These are phyloP conservation scores for Sordariomycetes sp. DNA, from an alignment of 2,329 filamentous ascomycete species.

Conservation along the genomic window DNA sequence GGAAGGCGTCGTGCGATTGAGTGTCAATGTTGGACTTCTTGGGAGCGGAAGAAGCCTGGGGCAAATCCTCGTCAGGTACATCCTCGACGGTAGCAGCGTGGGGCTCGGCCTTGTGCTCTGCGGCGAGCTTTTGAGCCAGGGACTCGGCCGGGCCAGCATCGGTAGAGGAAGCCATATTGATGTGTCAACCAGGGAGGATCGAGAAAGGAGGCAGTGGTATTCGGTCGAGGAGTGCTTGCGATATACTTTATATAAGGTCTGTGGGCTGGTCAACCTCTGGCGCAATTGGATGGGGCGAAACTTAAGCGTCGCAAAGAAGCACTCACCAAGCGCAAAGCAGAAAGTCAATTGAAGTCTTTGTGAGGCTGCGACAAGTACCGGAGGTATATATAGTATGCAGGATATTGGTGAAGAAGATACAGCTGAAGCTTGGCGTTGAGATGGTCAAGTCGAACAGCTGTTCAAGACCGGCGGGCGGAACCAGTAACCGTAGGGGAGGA, in stretches of 20 bases:
- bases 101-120: conserved; percentile 50
- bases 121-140: conserved; percentile 52
- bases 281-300: no score
- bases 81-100: conserved; percentile 70
- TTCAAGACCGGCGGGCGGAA: conserved; percentile 24
- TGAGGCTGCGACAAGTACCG: no score
- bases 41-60: conserved; percentile 21
- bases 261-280: no score
- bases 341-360: no score
- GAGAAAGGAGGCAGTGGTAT: background rate
- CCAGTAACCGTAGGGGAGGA: conserved; percentile 28
- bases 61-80: conserved; percentile 67
- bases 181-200: background rate
- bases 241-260: no score
- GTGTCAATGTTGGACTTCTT: conserved; percentile 54
- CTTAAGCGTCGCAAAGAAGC: no score
- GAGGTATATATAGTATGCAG: no score
- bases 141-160: conserved; percentile 32
- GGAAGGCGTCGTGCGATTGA: conserved; percentile 84
- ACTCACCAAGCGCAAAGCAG: no score
- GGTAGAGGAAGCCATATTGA: conserved; percentile 30
- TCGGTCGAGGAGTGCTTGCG: no score
- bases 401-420: no score
- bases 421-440: no score
- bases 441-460: no score